phyloP scores from a whole-genome alignment of 495 filamentous ascomycete species.

The Penicillium turbatum region DNA sequence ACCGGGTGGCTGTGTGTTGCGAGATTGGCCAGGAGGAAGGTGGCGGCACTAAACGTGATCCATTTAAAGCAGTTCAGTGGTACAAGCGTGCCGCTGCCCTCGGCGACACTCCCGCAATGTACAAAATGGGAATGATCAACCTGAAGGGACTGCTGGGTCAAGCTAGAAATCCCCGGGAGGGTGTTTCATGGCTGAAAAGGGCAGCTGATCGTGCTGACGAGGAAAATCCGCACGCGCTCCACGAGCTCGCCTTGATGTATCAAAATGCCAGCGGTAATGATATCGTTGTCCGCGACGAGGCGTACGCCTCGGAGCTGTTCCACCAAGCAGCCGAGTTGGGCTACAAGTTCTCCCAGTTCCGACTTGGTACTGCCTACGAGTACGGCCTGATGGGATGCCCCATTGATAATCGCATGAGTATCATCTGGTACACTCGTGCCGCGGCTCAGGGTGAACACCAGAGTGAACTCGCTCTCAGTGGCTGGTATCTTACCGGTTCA shows the following conservation, averaged over 20 bases:
- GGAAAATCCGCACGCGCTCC: conserved; percentile 92
- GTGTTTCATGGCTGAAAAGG: conserved; percentile 84
- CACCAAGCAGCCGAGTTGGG: conserved; percentile 82
- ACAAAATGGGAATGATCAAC: conserved; percentile 95
- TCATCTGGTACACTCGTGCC: conserved; percentile 89
- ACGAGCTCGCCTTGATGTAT: conserved; percentile 86
- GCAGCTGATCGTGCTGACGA: conserved; percentile 83
- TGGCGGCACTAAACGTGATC: conserved; percentile 86
- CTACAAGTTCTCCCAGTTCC: conserved; percentile 93
- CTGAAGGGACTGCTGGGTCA: conserved; percentile 93
- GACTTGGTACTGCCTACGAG: conserved; percentile 82
- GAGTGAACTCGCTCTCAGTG: conserved; percentile 83
- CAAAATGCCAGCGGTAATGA: conserved; percentile 64
- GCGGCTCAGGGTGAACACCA: conserved; percentile 94
- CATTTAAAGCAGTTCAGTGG: conserved; percentile 93
- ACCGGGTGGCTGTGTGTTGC: conserved; percentile 94
- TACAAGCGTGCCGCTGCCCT: conserved; percentile 88
- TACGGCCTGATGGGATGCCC: conserved; percentile 79
- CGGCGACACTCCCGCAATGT: conserved; percentile 91
- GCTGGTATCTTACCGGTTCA: conserved; percentile 93
- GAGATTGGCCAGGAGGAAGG: conserved; percentile 94
- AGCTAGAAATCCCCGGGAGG: conserved; percentile 75
- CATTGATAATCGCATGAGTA: conserved; percentile 76
- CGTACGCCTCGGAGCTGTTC: conserved; percentile 75
- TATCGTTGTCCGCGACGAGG: conserved; percentile 71